These are phyloP conservation scores for Talaromyces islandicus DNA, from an alignment of 2,329 filamentous ascomycete species.

Conservation along the genomic window DNA sequence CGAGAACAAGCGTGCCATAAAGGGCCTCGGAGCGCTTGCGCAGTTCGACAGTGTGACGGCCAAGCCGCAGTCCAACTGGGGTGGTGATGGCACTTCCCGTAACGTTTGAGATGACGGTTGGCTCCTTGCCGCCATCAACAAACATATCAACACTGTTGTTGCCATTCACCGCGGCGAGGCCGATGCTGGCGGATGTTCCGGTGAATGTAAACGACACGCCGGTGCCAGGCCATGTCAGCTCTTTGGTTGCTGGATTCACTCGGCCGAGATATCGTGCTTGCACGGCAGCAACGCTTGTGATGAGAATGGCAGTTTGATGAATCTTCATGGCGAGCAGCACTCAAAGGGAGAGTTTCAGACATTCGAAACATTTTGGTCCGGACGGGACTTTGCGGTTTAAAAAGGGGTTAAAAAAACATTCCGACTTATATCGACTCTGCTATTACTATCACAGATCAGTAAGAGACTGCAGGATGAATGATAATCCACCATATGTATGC, in stretches of 20 bases:
- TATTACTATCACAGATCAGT: too few relatives aligned
- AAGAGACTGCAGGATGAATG: too few relatives aligned
- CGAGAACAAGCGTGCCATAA: slow-evolving; percentile 1
- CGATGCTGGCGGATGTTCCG: background rate
- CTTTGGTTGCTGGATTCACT: slow-evolving; percentile 1
- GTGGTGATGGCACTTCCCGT: background rate
- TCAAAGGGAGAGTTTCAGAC: background rate
- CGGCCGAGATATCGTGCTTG: slow-evolving; percentile 5
- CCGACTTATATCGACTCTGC: too few relatives aligned
- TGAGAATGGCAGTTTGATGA: background rate
- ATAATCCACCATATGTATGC: too few relatives aligned
- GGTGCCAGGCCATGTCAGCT: slow-evolving; percentile 8
- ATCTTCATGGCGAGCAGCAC: background rate
- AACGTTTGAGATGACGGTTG: slow-evolving; percentile 2
- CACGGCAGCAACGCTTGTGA: background rate
- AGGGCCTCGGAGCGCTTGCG: slow-evolving; percentile 6
- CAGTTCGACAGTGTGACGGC: slow-evolving; percentile 2
- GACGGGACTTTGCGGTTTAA: too few relatives aligned
- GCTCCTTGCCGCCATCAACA: background rate
- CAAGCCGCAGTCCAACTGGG: background rate
- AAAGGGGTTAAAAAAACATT: too few relatives aligned
- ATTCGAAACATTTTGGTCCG: too few relatives aligned
- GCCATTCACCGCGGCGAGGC: background rate
- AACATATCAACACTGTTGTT: slow-evolving; percentile 5
- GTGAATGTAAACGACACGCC: background rate